These are phyloP conservation scores for Alectoria sarmentosa DNA, from an alignment of 495 filamentous ascomycete species.

Conservation along the genomic window DNA sequence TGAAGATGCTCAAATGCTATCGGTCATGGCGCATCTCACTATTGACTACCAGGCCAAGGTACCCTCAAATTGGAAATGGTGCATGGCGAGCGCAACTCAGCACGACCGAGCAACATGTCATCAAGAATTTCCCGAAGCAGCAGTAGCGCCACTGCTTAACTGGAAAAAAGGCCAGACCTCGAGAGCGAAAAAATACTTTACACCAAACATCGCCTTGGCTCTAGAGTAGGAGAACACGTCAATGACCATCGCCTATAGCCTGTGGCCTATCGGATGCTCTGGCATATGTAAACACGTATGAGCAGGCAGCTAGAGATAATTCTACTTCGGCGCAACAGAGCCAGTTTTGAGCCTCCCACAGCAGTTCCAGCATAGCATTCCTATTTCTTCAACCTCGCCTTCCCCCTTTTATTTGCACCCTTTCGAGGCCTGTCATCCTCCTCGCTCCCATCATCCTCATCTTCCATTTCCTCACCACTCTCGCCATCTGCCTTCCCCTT, in stretches of 20 bases:
- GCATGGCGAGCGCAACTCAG: no score
- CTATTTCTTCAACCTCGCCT: constrained; percentile 36
- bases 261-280: background rate
- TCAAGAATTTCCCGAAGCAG: background rate
- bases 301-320: background rate
- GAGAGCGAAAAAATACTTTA: no score
- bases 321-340: background rate
- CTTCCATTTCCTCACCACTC: constrained; percentile 41
- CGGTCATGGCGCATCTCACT: no score
- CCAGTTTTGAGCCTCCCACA: background rate
- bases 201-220: no score
- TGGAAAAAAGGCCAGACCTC: no score
- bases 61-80: no score
- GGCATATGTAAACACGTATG: background rate
- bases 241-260: no score
- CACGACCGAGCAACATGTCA: background rate
- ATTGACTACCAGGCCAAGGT: no score
- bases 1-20: no score
- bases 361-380: background rate
- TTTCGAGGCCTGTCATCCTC: constrained; percentile 49
- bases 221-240: no score
- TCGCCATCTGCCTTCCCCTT: constrained; percentile 47
- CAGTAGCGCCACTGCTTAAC: background rate
- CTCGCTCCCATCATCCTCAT: constrained; percentile 38
- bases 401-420: constrained; percentile 38